Base-by-base conservation (phyloP, 805 yeast genomes). In the Schwanniomyces vanrijiae region DNA sequence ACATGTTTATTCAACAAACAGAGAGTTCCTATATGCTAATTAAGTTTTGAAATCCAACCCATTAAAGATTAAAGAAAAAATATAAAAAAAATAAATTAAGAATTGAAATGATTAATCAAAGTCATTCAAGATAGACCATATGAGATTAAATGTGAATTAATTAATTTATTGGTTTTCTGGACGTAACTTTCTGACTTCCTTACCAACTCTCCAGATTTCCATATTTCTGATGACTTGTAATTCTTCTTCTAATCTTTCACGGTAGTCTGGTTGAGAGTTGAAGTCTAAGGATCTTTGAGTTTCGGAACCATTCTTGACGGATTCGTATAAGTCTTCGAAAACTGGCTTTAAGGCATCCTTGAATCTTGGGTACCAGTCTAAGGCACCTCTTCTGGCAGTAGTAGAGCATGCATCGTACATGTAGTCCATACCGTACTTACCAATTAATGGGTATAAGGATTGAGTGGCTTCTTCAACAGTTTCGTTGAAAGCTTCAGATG, bases 401-500 rank as follows among this genome's bases (percentile, higher is more conserved):
- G 99, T 94, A 61, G 99, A 94, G 80, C 99, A 94, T 66, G 99
- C 99, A 72, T 94, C 98, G 85, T 94, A 94, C 99, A 94, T 94
- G 92, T 94, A 94, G 80, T 94, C 99, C 99, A 94, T 94, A 81
- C 99, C 99, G 84, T 94, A 88, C 78, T 90, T 90, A 79, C 99
- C 99, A 64, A 94, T 76, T 82, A 94, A 86, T 77, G 99, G 99
- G 88, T 94, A 94, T 67, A 94, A 83, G 48, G 98, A 94, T 82
- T 94, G 99, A 57, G 99, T 94, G 59, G 99, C 99, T 82, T 94
- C 99, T 83, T 94, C 99, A 61, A 94, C 99, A 62, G 99, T 94
- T 83, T 94, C 99, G 79, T 94, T 94, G 91, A 94, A 94, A 65
- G 99, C 98, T 83, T 94, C 99, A 52, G 97, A 90, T 80, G 99